Evolutionary conservation across 208 protist species (phyloP), one percentile per base, ranked within the genome.

Genomic region (Leishmania major): DNA sequence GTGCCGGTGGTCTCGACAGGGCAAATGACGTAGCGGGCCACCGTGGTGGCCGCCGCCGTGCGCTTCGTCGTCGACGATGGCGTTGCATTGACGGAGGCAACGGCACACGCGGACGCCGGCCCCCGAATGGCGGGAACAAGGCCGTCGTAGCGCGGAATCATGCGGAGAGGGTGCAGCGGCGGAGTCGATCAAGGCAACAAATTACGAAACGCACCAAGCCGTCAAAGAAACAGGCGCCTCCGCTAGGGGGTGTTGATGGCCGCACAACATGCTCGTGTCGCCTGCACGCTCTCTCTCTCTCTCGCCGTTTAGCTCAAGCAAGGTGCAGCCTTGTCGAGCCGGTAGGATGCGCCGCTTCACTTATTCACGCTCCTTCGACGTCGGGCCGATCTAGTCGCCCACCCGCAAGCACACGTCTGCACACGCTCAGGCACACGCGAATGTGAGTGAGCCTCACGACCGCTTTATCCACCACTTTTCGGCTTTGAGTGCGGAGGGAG

Each of bases 101-200:
- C 49, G 22, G 78, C 43, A 11, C 45, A 45, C 22, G 80, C 72
- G 7, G 71, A 45, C 5, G 47, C 25, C n/a, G 82, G 69, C 10
- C 69, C 64, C 35, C 86, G 82, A 40, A 87, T 87, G 1, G 64
- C 55, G 22, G 86, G 86, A 25, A 89, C 86, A 19, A 89, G 77
- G 59, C 80, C 86, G 53, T 81, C 70, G 53, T 89, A 51, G 62
- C 86, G 55, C 19, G 86, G 86, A 53, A 89, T 89, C 85, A 88
- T 88, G 25, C 13, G 0, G 59, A 28, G 31, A 22, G 13, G 17
- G 59, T 1, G 28, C 25, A 5, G 40, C 59, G 45, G 71, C n/a
- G 31, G 45, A 31, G 71, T 55, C 2, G 45, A 57, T 10, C 19
- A 47, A 72, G 19, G 13, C 37, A 43, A 4, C 43, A 5, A 72